A percentile compares a stretch with the other conserved stretches of the same genome.
phyloP scores from a whole-genome alignment of 208 protist species.

The Leishmania amazonensis region DNA sequence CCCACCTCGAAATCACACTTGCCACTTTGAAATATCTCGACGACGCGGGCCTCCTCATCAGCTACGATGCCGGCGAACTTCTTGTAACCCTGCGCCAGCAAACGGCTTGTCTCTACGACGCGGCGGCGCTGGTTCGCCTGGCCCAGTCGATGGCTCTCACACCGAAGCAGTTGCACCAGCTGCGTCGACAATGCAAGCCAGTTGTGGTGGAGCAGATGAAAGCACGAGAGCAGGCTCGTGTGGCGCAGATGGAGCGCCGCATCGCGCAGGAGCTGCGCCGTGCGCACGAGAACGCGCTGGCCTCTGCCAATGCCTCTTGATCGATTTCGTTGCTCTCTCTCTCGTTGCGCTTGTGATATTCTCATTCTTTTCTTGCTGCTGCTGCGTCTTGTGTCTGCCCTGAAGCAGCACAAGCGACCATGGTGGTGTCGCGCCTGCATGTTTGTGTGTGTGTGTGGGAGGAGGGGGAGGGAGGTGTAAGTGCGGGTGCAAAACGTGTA shows the following conservation, averaged over 20 bases:
- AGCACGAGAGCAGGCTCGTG: constrained; percentile 16
- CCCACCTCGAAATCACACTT: constrained; percentile 55
- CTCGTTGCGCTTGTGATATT: neutral
- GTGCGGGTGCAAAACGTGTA: neutral
- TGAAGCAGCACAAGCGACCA: neutral
- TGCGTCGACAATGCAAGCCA: constrained; percentile 40
- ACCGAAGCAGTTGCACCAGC: constrained; percentile 35
- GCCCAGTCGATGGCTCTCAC: constrained; percentile 29
- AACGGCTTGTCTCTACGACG: constrained; percentile 42
- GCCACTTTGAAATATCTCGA: constrained; percentile 52
- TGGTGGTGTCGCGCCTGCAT: neutral
- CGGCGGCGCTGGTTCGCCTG: constrained; percentile 32
- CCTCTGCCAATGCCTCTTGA: neutral
- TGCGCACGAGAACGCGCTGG: neutral
- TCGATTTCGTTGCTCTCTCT: neutral
- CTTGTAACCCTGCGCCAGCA: constrained; percentile 34
- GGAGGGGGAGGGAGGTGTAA: too few species aligned
- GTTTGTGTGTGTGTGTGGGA: neutral
- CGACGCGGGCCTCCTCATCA: constrained; percentile 29
- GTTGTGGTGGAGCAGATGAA: constrained; percentile 28
- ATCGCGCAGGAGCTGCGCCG: constrained; percentile 30
- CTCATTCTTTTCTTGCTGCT: neutral
- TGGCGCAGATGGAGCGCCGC: constrained; percentile 23
- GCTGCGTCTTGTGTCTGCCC: neutral
- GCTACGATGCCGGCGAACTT: constrained; percentile 39